phyloP scores from a whole-genome alignment of 1,139 yeast species.

The Yamadazyma dushanensis region DNA sequence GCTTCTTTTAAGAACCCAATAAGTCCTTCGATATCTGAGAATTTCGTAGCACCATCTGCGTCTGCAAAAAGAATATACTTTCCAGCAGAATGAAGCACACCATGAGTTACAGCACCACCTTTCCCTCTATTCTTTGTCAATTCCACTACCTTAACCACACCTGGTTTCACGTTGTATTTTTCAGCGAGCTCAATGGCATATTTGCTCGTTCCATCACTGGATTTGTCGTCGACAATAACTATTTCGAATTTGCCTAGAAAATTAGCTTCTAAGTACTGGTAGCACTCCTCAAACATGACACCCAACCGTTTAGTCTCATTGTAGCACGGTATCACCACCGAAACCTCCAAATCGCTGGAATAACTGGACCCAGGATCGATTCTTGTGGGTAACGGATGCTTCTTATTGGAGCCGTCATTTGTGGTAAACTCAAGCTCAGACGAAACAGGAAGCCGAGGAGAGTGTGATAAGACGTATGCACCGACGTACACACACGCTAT shows the following conservation, averaged over 20 bases:
- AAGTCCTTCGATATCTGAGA: conserved; percentile 65
- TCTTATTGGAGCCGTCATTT: conserved; percentile 25
- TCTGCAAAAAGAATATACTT: conserved; percentile 82
- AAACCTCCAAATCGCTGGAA: conserved; percentile 44
- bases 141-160: conserved; percentile 65
- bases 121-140: conserved; percentile 82
- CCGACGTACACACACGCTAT: conserved; percentile 36
- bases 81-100: conserved; percentile 77
- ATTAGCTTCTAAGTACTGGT: conserved; percentile 48
- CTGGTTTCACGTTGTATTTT: conserved; percentile 51
- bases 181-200: conserved; percentile 70
- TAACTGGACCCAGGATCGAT: conserved; percentile 30
- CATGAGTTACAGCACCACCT: conserved; percentile 98
- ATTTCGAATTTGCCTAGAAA: conserved; percentile 61
- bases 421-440: conserved; percentile 53
- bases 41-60: conserved; percentile 95
- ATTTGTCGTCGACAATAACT: conserved; percentile 88
- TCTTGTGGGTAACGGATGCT: conserved; percentile 30
- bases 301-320: conserved; percentile 78
- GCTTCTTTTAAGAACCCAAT: conserved; percentile 36
- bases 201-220: conserved; percentile 74
- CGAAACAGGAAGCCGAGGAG: conserved; percentile 56
- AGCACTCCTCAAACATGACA: conserved; percentile 75
- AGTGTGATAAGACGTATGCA: conserved; percentile 56
- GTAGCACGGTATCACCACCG: conserved; percentile 88